phyloP scores from a whole-genome alignment of 257 asterid genomes.

The Lavandula angustifolia region DNA sequence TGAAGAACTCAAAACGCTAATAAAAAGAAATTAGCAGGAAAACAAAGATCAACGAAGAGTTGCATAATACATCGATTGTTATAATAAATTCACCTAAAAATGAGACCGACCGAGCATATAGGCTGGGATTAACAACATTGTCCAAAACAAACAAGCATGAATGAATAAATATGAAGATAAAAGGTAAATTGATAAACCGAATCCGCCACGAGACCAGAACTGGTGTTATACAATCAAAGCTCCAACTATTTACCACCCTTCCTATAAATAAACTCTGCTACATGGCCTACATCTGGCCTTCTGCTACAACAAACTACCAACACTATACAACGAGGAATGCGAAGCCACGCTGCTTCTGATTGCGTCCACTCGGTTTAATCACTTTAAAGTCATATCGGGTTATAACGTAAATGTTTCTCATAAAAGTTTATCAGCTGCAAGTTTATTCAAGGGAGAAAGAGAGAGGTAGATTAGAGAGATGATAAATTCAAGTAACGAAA shows the following conservation, averaged over 20 bases:
- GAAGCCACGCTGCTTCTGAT: slow-evolving; percentile 24
- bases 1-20: background rate
- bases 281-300: slow-evolving; percentile 34
- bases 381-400: slow-evolving; percentile 38
- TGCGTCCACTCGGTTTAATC: slow-evolving; percentile 25
- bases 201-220: slow-evolving; percentile 11
- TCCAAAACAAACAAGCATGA: slow-evolving; percentile 11
- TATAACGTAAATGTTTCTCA: slow-evolving; percentile 77
- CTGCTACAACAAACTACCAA: slow-evolving; percentile 41
- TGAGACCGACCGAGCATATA: slow-evolving; percentile 9
- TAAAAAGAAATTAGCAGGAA: too few species aligned
- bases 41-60: background rate
- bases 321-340: slow-evolving; percentile 39
- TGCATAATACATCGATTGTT: slow-evolving; percentile 1
- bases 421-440: slow-evolving; percentile 84
- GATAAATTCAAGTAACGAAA: background rate
- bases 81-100: background rate
- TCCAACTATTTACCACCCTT: slow-evolving; percentile 32
- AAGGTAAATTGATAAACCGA: slow-evolving; percentile 27
- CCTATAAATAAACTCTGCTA: slow-evolving; percentile 32
- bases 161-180: slow-evolving; percentile 12
- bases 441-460: background rate
- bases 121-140: slow-evolving; percentile 23
- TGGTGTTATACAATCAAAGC: slow-evolving; percentile 27
- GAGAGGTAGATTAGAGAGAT: background rate